A percentile compares a stretch with the other conserved stretches of the same genome.
These are phyloP conservation scores for Colletotrichum kahawae DNA, from an alignment of 2,329 filamentous ascomycete species.

Conservation along the genomic window DNA sequence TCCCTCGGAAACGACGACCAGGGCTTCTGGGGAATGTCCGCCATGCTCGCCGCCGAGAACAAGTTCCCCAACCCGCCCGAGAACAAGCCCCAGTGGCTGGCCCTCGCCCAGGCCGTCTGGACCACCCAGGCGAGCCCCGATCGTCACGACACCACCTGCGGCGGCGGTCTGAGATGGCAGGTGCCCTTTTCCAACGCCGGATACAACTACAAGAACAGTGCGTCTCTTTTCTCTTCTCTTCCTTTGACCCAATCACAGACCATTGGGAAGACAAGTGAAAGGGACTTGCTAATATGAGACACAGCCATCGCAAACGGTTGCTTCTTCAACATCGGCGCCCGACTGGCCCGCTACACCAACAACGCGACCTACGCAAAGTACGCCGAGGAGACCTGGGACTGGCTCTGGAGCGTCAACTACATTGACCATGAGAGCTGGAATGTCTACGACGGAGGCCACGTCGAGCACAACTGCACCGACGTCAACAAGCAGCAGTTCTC, in stretches of 20 bases:
- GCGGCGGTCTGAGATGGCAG: constrained; percentile 78
- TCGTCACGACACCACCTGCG: constrained; percentile 69
- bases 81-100: constrained; percentile 63
- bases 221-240: neutral
- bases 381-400: constrained; percentile 67
- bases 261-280: neutral
- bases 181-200: constrained; percentile 76
- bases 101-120: constrained; percentile 73
- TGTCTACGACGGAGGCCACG: constrained; percentile 68
- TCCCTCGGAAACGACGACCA: constrained; percentile 72
- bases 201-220: constrained; percentile 76
- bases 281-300: neutral
- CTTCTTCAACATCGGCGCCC: constrained; percentile 70
- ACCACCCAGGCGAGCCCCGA: constrained; percentile 63
- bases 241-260: neutral
- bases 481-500: constrained; percentile 70
- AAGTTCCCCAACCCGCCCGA: constrained; percentile 64
- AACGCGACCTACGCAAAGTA: constrained; percentile 69
- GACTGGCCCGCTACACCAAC: constrained; percentile 73
- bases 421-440: constrained; percentile 65
- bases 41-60: constrained; percentile 70
- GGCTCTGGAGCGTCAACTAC: constrained; percentile 59
- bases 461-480: constrained; percentile 62
- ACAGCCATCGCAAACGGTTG: constrained; percentile 64
- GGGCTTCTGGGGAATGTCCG: constrained; percentile 72